Evolutionary conservation across 75 land plant genomes (phyloP).

Genomic region (Selaginella moellendorffii): DNA sequence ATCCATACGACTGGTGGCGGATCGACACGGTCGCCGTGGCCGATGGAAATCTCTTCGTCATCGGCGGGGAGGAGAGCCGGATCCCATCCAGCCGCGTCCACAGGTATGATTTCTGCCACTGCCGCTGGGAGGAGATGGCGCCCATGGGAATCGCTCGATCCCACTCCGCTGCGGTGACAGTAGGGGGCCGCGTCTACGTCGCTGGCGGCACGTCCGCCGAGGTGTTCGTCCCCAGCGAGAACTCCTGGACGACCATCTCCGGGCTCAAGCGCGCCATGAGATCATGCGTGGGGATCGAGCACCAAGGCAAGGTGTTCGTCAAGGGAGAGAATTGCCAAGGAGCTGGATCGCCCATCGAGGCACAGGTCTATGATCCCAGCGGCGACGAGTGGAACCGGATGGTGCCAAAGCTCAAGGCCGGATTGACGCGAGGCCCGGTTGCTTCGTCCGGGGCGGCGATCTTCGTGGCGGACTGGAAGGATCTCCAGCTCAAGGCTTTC

Average conservation of each 20-base stretch:
- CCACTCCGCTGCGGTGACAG: constrained; percentile 15
- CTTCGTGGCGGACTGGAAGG: constrained; percentile 23
- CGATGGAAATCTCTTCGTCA: constrained; percentile 16
- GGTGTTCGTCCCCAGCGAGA: constrained; percentile 6
- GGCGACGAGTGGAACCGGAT: constrained; percentile 8
- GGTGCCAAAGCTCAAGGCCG: constrained; percentile 11
- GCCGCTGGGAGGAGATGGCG: constrained; percentile 14
- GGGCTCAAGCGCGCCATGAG: constrained; percentile 18
- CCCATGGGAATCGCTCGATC: constrained; percentile 17
- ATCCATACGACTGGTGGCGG: constrained; percentile 27
- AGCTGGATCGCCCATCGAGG: constrained; percentile 12
- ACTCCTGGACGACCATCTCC: constrained; percentile 12
- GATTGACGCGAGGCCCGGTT: constrained; percentile 18
- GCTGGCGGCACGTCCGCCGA: constrained; percentile 21
- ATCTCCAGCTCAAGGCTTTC: constrained; percentile 17
- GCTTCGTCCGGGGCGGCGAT: constrained; percentile 9
- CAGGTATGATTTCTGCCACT: constrained; percentile 14
- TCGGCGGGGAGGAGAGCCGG: constrained; percentile 13
- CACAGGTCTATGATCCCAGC: constrained; percentile 17
- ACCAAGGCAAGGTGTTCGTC: constrained; percentile 13
- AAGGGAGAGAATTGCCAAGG: constrained; percentile 18
- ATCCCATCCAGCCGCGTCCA: constrained; percentile 14
- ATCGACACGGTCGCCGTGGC: constrained; percentile 20
- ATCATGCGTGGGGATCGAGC: constrained; percentile 17
- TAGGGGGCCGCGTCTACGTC: constrained; percentile 11